Evolutionary conservation across 306 rosid genomes (phyloP).

Genomic region (Citrullus mucosospermus): DNA sequence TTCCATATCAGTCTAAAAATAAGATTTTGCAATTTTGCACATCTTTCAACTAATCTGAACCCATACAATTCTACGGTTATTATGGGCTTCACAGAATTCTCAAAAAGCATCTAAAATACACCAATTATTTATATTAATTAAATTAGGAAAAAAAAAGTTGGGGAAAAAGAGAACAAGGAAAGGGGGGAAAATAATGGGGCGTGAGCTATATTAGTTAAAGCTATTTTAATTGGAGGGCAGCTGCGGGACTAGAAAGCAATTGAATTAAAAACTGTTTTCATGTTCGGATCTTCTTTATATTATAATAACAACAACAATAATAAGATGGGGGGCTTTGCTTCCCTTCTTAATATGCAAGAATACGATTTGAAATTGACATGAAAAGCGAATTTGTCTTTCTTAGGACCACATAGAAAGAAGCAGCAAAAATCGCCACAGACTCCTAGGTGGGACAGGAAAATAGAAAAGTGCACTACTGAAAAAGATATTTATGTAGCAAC

Average conservation of each 20-base stretch:
- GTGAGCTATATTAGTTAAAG: not conserved
- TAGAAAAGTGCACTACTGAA: not conserved
- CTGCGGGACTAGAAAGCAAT: not conserved
- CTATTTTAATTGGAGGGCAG: not conserved
- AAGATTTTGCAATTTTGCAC: not conserved
- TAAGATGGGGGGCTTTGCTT: not conserved
- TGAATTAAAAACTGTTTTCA: not conserved
- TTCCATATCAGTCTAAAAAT: not conserved
- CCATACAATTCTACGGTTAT: not conserved
- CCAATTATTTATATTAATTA: not conserved
- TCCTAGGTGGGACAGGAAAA: not conserved
- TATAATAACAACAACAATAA: no score
- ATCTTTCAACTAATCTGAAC: not conserved
- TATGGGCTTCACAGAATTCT: not conserved
- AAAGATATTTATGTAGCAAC: not conserved
- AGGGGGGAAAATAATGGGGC: not conserved
- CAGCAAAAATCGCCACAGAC: not conserved
- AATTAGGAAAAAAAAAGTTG: not conserved
- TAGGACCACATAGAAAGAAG: constrained; percentile 2
- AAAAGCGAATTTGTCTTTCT: constrained; percentile 1
- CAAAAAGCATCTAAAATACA: not conserved
- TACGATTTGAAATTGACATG: not conserved
- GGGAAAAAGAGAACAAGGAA: not conserved
- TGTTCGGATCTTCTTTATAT: not conserved
- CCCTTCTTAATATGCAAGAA: not conserved